Base-by-base conservation (phyloP, 2,329 filamentous ascomycete species). In the Botrytis cinerea region DNA sequence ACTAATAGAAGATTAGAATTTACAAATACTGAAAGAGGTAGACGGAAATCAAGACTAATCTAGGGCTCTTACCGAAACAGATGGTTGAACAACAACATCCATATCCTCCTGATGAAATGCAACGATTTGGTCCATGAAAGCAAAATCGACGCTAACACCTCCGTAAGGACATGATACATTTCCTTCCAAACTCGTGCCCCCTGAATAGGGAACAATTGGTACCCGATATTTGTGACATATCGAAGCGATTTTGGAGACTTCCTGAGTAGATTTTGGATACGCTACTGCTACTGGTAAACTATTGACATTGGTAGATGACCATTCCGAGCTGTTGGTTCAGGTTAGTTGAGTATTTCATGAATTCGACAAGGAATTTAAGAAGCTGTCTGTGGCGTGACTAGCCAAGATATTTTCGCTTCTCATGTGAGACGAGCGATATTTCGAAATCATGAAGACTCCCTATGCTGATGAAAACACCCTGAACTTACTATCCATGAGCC, bases 21-120 rank as follows among this genome's bases (percentile, higher is more conserved):
- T 28, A 51, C 6, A 10, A 43, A 28, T 2, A 40, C 12, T 40
- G 7, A 12, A 35, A 28, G 16, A 32, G 5, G 10, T 20, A 45
- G 35, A 72, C 3, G 54, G 38, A 35, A 9, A 18, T 38, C 8
- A n/a, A 45, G 20, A 28, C 8, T 1, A 20, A 20, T 57, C 7
- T 18, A 3, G 38, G 6, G 7, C 8, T 35, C 70, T 72, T 57
- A 72, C 70, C 32, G 92, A 91, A 16, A 98, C 91, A 10, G 92
- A 93, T 4, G 95, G 95, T 81, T 98, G 95, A 4, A 98, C 94
- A 7, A 97, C 93, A 68, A 97, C 87, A 78, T 98, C 95, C 92
- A 97, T 94, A 81, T 97, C 95, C 6, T 93, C 91, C 77, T 92
- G 91, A 81, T 97, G 92, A 73, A 97, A 86, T 71, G 90, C 86